Conservation (phyloP, 1,139 yeast species). For the Diutina ranongensis region DNA sequence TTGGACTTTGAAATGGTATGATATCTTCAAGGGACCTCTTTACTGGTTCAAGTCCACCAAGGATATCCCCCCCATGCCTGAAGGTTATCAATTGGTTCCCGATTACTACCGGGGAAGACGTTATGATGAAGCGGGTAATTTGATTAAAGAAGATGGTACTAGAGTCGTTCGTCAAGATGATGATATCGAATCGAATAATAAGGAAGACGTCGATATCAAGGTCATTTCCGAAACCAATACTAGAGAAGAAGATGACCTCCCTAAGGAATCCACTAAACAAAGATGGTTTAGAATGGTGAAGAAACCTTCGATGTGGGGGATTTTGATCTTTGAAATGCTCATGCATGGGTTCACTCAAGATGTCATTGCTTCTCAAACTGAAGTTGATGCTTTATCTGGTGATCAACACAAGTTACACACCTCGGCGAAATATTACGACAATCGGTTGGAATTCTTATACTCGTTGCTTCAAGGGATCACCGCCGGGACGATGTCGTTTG, state of each 20-base stretch:
- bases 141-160: slow-evolving; percentile 8
- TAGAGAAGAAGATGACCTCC: neutral
- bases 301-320: slow-evolving; percentile 44
- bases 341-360: slow-evolving; percentile 59
- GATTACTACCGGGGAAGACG: slow-evolving; percentile 62
- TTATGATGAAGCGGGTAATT: slow-evolving; percentile 14
- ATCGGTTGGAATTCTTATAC: slow-evolving; percentile 59
- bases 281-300: slow-evolving; percentile 32
- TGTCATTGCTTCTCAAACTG: slow-evolving; percentile 40
- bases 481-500: slow-evolving; percentile 73
- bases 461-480: slow-evolving; percentile 63
- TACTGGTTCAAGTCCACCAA: slow-evolving; percentile 46
- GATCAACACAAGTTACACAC: slow-evolving; percentile 41
- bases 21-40: slow-evolving; percentile 45
- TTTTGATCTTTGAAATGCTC: slow-evolving; percentile 33
- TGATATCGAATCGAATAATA: slow-evolving; percentile 7
- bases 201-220: slow-evolving; percentile 6
- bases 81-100: slow-evolving; percentile 40
- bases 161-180: slow-evolving; percentile 10
- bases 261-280: slow-evolving; percentile 23
- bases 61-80: slow-evolving; percentile 56
- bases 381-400: slow-evolving; percentile 21
- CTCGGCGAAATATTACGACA: slow-evolving; percentile 55
- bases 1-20: slow-evolving; percentile 56
- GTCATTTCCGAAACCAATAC: slow-evolving; percentile 7